phyloP scores from a whole-genome alignment of 257 asterid genomes.

The Paulownia fortunei region DNA sequence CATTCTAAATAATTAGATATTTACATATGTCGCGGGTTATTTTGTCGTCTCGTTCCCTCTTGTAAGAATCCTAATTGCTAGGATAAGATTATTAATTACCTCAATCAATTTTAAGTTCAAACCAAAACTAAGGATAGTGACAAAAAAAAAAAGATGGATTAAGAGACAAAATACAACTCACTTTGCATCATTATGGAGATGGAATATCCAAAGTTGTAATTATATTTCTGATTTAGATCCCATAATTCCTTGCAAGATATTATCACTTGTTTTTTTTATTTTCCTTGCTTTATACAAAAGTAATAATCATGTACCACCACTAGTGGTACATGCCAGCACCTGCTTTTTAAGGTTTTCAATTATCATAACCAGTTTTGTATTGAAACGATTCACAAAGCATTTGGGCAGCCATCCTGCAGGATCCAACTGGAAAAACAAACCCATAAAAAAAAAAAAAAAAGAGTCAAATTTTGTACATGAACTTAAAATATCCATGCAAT shows the following conservation, averaged over 20 bases:
- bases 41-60: too few relatives aligned
- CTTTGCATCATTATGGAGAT: constrained; percentile 3
- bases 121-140: background rate
- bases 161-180: constrained; percentile 20
- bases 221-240: background rate
- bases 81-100: background rate
- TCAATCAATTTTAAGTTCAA: background rate
- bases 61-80: background rate
- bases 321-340: constrained; percentile 74
- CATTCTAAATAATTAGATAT: background rate
- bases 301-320: constrained; percentile 43
- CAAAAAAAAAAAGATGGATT: background rate
- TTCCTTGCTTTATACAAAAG: constrained; percentile 19
- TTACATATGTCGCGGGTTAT: too few relatives aligned
- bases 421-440: constrained; percentile 66
- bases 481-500: background rate
- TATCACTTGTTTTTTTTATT: background rate
- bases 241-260: background rate
- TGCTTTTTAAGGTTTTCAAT: constrained; percentile 89
- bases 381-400: constrained; percentile 87
- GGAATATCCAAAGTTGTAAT: constrained; percentile 7
- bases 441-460: background rate
- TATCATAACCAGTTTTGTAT: constrained; percentile 86
- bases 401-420: constrained; percentile 97
- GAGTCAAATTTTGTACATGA: background rate